Percentiles rank a stretch among this genome's conserved stretches.
phyloP scores from a whole-genome alignment of 257 asterid genomes.

The Leptodermis oblonga region DNA sequence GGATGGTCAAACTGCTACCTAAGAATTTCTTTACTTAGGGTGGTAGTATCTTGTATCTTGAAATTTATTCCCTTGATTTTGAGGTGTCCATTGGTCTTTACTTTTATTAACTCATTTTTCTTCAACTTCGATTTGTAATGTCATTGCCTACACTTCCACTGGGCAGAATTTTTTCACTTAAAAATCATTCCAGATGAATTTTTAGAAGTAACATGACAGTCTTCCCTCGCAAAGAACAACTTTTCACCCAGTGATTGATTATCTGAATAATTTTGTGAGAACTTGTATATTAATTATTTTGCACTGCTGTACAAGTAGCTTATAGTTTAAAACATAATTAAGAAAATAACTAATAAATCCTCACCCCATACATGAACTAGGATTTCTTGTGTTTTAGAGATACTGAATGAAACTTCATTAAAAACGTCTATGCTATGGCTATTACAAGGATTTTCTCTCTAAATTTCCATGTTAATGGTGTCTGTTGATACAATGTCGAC shows the following conservation, averaged over 20 bases:
- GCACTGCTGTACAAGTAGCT: background rate
- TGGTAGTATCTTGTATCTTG: background rate
- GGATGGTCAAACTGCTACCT: background rate
- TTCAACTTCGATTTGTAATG: background rate
- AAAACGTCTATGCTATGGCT: background rate
- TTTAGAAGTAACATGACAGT: background rate
- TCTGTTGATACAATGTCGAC: background rate
- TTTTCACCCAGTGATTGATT: background rate
- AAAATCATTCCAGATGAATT: background rate
- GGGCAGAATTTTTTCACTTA: background rate
- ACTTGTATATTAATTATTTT: background rate
- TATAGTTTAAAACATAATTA: background rate
- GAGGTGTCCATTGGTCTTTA: background rate
- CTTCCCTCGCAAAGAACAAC: background rate
- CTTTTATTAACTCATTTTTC: background rate
- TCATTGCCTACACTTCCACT: background rate
- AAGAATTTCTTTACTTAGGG: background rate
- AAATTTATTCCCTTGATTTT: background rate
- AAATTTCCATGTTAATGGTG: background rate
- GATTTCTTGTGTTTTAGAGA: background rate
- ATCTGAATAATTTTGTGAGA: background rate
- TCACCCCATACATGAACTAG: background rate
- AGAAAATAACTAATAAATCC: too few relatives aligned
- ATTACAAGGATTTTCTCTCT: background rate
- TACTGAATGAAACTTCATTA: background rate